Base-by-base conservation (phyloP, 129 eudicot species). In the Erigeron canadensis region DNA sequence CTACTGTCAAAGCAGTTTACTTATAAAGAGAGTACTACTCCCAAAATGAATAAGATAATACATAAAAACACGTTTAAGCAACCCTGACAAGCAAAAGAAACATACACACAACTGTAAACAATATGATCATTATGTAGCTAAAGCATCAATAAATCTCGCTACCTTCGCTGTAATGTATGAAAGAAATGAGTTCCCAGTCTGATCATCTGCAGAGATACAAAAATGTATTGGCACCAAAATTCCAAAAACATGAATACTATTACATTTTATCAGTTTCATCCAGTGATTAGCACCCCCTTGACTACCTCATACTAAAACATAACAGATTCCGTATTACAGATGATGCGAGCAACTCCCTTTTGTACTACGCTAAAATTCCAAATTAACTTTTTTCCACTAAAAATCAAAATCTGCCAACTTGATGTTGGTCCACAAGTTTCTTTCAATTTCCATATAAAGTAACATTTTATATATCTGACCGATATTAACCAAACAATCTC, bases 141-240 rank as follows among this genome's bases (percentile, higher is more conserved):
- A 64, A 55, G 55, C 68, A 65, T 44, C 67, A 57, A 76, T 15
- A 8, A 59, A 76, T 23, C 39, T 57, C 75, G 60, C 75, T 82
- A 92, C 98, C 96, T 86, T 92, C 18, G 96, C 96, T 70, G 98
- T 88, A 68, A 94, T 88, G 79, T 87, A 85, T 57, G 98, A 89
- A 42, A 83, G 82, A 80, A 89, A 94, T 57, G 97, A 89, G 60
- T 86, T 84, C 58, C 98, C 98, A 63, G 97, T 75, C 73, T 81
- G 89, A 84, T 90, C 86, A 79, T 87, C 98, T 94, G 91, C 86
- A 84, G 11, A 70, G 19, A 75, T 58, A 45, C 22, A 41, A 73
- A 22, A 75, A 59, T 10, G 48, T 63, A 72, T 67, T 44, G 73
- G 59, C 70, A 63, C 55, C 58, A 65, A 56, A 62, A 61, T 67